Conservation (phyloP, 1,284 basidiomycete species). For the Prillingera fragicola region DNA sequence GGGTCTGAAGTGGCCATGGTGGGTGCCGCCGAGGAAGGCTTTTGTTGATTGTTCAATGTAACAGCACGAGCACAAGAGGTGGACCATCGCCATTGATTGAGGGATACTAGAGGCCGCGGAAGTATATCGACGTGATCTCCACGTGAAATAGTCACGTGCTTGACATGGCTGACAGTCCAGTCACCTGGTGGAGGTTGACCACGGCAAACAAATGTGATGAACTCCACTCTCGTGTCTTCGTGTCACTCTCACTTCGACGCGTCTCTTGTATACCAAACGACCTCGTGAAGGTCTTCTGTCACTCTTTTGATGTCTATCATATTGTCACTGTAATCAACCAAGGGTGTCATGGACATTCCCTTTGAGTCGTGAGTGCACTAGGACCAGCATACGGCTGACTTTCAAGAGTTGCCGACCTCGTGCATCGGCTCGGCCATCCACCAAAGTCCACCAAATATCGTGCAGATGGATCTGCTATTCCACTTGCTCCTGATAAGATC, state of each 20-base stretch:
- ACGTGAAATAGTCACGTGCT: no score
- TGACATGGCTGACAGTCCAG: not conserved
- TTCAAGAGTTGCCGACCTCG: constrained; percentile 32
- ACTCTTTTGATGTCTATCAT: not conserved
- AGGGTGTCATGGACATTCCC: constrained; percentile 26
- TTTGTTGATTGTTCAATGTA: no score
- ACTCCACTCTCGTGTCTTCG: no score
- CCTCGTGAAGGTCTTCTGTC: not conserved
- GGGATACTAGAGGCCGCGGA: no score
- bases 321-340: not conserved
- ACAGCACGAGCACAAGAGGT: no score
- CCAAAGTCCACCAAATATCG: constrained; percentile 13
- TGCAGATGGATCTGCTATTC: not conserved
- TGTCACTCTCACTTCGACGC: not conserved
- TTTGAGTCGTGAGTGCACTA: constrained; percentile 29
- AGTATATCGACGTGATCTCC: no score
- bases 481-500: constrained; percentile 19
- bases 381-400: not conserved
- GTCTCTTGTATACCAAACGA: not conserved
- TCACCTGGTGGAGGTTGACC: not conserved
- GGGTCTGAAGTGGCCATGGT: constrained; percentile 25
- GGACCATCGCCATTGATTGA: no score
- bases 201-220: no score
- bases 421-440: constrained; percentile 36
- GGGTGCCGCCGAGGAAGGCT: no score